Evolutionary conservation across 371 early-diverging fungal species (phyloP), one percentile per base, ranked within the genome.

Genomic region (Mucor irregularis): DNA sequence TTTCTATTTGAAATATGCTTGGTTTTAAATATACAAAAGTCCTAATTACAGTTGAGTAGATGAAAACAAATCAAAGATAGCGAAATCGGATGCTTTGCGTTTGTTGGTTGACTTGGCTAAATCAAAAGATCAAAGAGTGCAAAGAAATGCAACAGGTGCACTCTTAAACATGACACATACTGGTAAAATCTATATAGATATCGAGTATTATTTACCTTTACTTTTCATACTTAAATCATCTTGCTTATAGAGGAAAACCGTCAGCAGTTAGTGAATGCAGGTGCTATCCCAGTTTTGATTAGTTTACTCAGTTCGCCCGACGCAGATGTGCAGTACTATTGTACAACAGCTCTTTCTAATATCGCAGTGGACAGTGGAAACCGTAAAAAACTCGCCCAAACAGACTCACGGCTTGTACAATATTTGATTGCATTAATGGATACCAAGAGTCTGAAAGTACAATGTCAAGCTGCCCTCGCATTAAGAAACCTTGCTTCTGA

Each of bases 111-210:
- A 87, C 22, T 76, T 94, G 55, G 93, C 94, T 6, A 80, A 84
- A 42, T 93, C 93, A 13, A 84, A 85, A 53, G 95, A 95, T 44
- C 80, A 92, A 70, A 80, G 95, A 9, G 95, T 95, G 2, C 92
- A 91, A 76, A 80, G 95, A 28, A 96, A 96, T 66, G 94, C 96
- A 0, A 90, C 93, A 1, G 96, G 96, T 14, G 96, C 96, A 13
- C 77, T 96, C 31, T 78, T 96, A 37, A 96, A 96, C 65, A 93
- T 96, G 93, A 96, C 96, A 31, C 95, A 96, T 70, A 86, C 90
- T 17, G 80, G 83, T 80, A 78, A 53, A 17, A 38, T 5, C 6
- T 5, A 31, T 5, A 13, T 37, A 16, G 13, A 40, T n/a, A 11
- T 30, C 5, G 9, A 24, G 8, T 29, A 4, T 26, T 1, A 29